phyloP scores from a whole-genome alignment of 1,139 yeast genomes.

The Hyphopichia khmerensis region DNA sequence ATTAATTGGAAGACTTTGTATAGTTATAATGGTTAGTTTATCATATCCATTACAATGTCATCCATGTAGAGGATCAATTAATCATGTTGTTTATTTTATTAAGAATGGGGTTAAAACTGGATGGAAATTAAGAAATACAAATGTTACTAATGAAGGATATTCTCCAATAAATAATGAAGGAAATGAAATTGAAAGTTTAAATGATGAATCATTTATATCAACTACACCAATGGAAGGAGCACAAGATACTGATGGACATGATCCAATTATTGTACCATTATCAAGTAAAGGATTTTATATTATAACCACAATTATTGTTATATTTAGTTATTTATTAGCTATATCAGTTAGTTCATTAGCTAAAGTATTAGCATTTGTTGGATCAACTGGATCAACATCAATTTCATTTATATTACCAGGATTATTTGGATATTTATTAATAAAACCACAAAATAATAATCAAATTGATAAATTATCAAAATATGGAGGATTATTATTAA shows the following conservation, averaged over 20 bases:
- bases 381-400: slow-evolving; percentile 93
- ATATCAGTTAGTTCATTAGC: slow-evolving; percentile 76
- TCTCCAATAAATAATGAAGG: slow-evolving; percentile 15
- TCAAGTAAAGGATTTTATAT: slow-evolving; percentile 52
- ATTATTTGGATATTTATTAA: slow-evolving; percentile 73
- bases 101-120: slow-evolving; percentile 27
- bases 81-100: slow-evolving; percentile 61
- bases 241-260: slow-evolving; percentile 50
- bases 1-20: slow-evolving; percentile 68
- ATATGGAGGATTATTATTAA: slow-evolving; percentile 58
- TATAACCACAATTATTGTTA: slow-evolving; percentile 66
- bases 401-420: slow-evolving; percentile 94
- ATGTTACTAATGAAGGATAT: slow-evolving; percentile 11
- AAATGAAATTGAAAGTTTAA: slow-evolving; percentile 18
- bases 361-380: slow-evolving; percentile 85
- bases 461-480: slow-evolving; percentile 45
- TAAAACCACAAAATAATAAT: slow-evolving; percentile 44
- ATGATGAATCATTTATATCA: slow-evolving; percentile 40
- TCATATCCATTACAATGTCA: slow-evolving; percentile 78
- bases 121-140: slow-evolving; percentile 12
- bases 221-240: slow-evolving; percentile 53
- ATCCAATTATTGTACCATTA: slow-evolving; percentile 53
- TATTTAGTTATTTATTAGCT: slow-evolving; percentile 70
- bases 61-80: slow-evolving; percentile 72
- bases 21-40: slow-evolving; percentile 65